Conservation (phyloP, 148 eudicot genomes). For the Fagopyrum esculentum region DNA sequence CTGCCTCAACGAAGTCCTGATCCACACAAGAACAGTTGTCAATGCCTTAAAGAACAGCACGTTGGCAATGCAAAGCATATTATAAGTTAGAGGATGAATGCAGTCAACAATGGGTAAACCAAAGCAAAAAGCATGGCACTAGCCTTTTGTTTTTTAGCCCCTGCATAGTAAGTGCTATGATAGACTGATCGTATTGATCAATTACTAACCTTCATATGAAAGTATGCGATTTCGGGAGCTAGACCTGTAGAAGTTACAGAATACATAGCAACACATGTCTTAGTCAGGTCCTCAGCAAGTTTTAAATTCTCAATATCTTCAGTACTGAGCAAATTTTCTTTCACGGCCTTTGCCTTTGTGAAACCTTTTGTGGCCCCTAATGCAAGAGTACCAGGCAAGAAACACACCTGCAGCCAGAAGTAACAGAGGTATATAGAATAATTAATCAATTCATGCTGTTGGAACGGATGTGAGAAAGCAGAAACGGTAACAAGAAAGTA, state of each 20-base stretch:
- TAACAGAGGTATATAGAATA: background rate
- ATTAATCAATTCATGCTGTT: background rate
- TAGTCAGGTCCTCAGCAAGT: conserved; percentile 81
- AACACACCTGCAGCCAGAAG: conserved; percentile 54
- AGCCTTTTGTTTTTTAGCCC: background rate
- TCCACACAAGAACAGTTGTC: conserved; percentile 17
- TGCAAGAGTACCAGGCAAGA: conserved; percentile 88
- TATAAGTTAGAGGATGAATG: background rate
- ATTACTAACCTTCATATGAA: conserved; percentile 62
- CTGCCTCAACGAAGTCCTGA: conserved; percentile 61
- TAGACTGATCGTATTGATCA: background rate
- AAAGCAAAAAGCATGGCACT: background rate
- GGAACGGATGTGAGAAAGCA: too few relatives aligned
- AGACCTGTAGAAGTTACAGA: conserved; percentile 81
- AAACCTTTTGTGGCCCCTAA: conserved; percentile 89
- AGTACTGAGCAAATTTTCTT: conserved; percentile 44
- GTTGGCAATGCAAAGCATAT: background rate
- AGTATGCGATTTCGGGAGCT: conserved; percentile 83
- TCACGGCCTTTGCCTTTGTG: conserved; percentile 65
- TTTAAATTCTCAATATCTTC: conserved; percentile 72
- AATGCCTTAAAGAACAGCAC: conserved; percentile 10
- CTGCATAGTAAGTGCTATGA: background rate
- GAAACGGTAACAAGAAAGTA: too few relatives aligned
- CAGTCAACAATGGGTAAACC: background rate
- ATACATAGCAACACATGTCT: conserved; percentile 86